Percentiles rank a stretch among this genome's conserved stretches.
Evolutionary conservation across 108 stramenopile species (phyloP).

Genomic region (Cyclotella atomus): DNA sequence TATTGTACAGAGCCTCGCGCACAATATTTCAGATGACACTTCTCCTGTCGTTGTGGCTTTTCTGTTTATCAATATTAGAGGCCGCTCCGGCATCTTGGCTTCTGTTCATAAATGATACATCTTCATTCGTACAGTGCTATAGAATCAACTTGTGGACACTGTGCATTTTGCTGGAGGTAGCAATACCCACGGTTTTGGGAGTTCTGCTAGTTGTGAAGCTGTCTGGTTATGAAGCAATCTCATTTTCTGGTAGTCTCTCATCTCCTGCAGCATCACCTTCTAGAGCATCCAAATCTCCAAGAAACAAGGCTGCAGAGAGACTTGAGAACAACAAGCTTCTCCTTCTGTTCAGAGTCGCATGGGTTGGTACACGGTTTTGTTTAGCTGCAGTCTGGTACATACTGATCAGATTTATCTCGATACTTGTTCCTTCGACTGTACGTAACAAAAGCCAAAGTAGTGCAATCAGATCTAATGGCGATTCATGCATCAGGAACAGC

Average conservation of each 20-base stretch:
- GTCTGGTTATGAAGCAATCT: neutral
- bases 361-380: slow-evolving; percentile 16
- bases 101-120: slow-evolving; percentile 21
- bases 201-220: neutral
- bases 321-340: neutral
- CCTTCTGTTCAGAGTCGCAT: slow-evolving; percentile 1
- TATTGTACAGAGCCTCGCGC: slow-evolving; percentile 10
- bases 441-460: neutral
- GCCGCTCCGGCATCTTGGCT: slow-evolving; percentile 54
- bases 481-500: neutral
- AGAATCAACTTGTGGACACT: slow-evolving; percentile 30
- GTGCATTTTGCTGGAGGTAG: slow-evolving; percentile 23
- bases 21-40: slow-evolving; percentile 29
- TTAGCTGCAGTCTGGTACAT: neutral
- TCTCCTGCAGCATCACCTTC: neutral
- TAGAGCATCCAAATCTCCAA: neutral
- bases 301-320: neutral
- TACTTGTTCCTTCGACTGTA: slow-evolving; percentile 8
- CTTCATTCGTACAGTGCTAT: slow-evolving; percentile 24
- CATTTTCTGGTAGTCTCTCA: slow-evolving; percentile 8
- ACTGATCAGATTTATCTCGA: no score
- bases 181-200: slow-evolving; percentile 7
- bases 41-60: slow-evolving; percentile 55
- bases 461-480: neutral
- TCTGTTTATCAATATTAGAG: slow-evolving; percentile 59